Percentiles rank a stretch among this genome's conserved stretches.
Conservation (phyloP, 2,329 filamentous ascomycete genomes). For the Aspergillus texensis region DNA sequence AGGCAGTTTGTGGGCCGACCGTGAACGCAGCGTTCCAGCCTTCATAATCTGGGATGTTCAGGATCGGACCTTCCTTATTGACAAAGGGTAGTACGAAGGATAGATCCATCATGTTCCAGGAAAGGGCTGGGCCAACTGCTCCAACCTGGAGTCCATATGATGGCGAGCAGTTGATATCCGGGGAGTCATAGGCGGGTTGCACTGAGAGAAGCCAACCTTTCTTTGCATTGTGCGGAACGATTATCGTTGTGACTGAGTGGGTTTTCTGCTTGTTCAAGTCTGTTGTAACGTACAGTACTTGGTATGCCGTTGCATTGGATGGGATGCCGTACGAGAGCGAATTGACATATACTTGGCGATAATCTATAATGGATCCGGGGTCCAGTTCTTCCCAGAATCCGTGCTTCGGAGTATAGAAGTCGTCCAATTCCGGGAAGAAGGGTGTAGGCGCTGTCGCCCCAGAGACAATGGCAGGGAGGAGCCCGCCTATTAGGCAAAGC, state of each 20-base stretch:
- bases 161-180: conserved; percentile 2
- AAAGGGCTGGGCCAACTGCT: not conserved
- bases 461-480: not conserved
- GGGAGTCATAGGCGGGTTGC: not conserved
- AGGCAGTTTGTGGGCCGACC: not conserved
- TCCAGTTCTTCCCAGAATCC: not conserved
- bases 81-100: not conserved
- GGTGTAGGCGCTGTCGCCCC: not conserved
- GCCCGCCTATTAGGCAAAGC: not conserved
- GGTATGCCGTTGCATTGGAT: not conserved
- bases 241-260: not conserved
- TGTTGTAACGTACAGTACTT: not conserved
- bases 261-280: not conserved
- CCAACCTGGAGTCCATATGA: not conserved
- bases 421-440: not conserved
- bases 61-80: not conserved
- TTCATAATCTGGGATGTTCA: conserved; percentile 2
- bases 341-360: not conserved
- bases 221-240: not conserved
- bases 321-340: not conserved
- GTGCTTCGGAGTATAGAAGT: not conserved
- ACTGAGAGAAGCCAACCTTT: not conserved
- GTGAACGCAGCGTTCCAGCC: not conserved
- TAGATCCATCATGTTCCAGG: not conserved
- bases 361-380: not conserved